Base-by-base conservation (phyloP, 805 yeast genomes). In the Hanseniaspora meyeri region DNA sequence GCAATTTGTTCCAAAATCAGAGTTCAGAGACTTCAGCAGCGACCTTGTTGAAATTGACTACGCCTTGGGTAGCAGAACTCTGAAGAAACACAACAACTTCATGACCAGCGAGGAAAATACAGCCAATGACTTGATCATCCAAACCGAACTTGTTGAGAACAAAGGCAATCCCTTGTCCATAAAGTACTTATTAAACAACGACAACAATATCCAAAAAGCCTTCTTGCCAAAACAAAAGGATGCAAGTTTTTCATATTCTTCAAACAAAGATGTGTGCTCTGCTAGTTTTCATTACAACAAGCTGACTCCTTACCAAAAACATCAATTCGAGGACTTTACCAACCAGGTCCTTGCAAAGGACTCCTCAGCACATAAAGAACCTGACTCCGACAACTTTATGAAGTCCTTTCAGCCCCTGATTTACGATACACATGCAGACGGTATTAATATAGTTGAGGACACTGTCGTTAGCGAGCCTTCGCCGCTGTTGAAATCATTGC, bases 21-120 rank as follows among this genome's bases (percentile, higher is more conserved):
- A 49, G n/a, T 49, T 46, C 20, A 46, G 39, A 34, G 49, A 46
- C 39, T 46, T 49, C 39, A 20, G 16, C 17, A 40, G 31, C 7
- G 47, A 40, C 29, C 46, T 40, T 9, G 39, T 46, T 14, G 17
- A 49, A 5, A 49, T 37, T 31, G 53, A 50, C 12, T 50, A 50
- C 40, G 53, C 53, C 12, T 29, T 50, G 12, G 53, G 53, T 31
- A 24, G 24, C 7, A 50, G 53, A 40, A 50, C 53, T 40, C 31
- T 49, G 31, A 38, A 49, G 16, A 37, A 49, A 39, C 27, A 39
- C 31, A 49, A 39, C 29, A 39, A 17, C 27, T 32, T 46, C 14
- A 11, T 32, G 27, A 34, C 38, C 4, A 46, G 14, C 14, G 17
- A 34, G 4, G 29, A 46, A 12, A 9, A 46, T 8, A 46, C 5